Base-by-base conservation (phyloP, 495 filamentous ascomycete genomes). In the Hypomontagnella submonticulosa region DNA sequence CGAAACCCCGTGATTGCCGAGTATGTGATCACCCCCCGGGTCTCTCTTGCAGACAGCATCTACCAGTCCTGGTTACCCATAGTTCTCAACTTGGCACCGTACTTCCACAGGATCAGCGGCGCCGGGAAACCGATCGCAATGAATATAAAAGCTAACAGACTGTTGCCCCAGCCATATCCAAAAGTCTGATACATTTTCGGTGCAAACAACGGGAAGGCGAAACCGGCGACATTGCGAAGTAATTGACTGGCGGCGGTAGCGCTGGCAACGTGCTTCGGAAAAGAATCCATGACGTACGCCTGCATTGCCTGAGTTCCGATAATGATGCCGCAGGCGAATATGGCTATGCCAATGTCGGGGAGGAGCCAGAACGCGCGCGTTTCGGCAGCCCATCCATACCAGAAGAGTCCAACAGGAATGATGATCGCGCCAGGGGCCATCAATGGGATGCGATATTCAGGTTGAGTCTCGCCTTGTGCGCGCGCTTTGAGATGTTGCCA, bases 131-230 rank as follows among this genome's bases (percentile, higher is more conserved):
- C 10, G 60, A 85, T 73, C 0, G 67, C 78, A 20, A 85, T 57
- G 0, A 78, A 78, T 19, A 83, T 64, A 53, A 83, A 82, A 0
- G 76, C 83, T 55, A 85, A 72, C 32, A 85, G 36, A 54, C 77
- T 80, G 48, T 80, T 82, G 11, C 81, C 84, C 79, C 81, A 83
- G 27, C 83, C 83, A 46, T 83, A 71, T 0, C 79, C 80, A 10
- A 87, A 67, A 90, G 33, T 40, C 15, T 43, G 40, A 71, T 84
- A 90, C 82, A 89, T 81, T 30, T 77, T 79, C n/a, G 84, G 85
- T 4, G 88, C 87, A 58, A 91, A 91, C 11, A 92, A 75, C 15
- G 89, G 89, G 60, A 92, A 91, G 12, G 80, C 82, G 63, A 91
- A 91, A 0, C 88, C 89, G 5, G 84, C 83, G 9, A 90, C 33